phyloP scores from a whole-genome alignment of 441 rosid species.

The Aquilaria agallochum region DNA sequence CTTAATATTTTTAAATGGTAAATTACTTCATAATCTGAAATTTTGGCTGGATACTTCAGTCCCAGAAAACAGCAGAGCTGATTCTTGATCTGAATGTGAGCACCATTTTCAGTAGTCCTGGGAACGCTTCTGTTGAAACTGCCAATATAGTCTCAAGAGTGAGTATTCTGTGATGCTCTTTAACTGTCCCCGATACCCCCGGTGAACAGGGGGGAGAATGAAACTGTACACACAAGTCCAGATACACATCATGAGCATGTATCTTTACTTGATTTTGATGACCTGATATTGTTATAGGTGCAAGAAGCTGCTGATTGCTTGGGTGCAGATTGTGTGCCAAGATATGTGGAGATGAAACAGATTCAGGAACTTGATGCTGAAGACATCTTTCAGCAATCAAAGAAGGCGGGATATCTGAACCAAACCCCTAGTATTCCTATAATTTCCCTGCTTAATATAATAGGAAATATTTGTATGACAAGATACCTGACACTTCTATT shows the following conservation, averaged over 20 bases:
- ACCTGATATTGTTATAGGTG: constrained; percentile 37
- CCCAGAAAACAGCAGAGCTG: constrained; percentile 93
- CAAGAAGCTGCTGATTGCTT: constrained; percentile 93
- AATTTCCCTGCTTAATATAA: no score
- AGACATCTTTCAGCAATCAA: constrained; percentile 33
- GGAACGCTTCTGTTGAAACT: constrained; percentile 52
- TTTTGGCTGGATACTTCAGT: constrained; percentile 35
- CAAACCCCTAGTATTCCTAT: not conserved
- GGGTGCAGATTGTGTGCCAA: constrained; percentile 75
- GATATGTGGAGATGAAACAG: constrained; percentile 60
- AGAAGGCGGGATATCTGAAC: constrained; percentile 41
- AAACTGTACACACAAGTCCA: not conserved
- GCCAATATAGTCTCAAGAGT: constrained; percentile 59
- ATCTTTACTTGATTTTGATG: not conserved
- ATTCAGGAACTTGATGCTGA: constrained; percentile 46
- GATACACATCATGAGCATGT: not conserved
- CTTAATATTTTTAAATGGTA: no score
- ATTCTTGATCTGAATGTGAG: constrained; percentile 76
- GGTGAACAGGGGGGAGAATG: not conserved
- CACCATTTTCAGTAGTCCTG: constrained; percentile 53
- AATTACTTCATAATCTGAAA: constrained; percentile 11
- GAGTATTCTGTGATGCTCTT: constrained; percentile 12
- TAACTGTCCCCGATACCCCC: not conserved
- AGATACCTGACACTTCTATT: not conserved
- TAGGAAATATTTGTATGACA: not conserved